Base-by-base conservation (phyloP, 2,329 filamentous ascomycete species). In the Sporothrix globosa region DNA sequence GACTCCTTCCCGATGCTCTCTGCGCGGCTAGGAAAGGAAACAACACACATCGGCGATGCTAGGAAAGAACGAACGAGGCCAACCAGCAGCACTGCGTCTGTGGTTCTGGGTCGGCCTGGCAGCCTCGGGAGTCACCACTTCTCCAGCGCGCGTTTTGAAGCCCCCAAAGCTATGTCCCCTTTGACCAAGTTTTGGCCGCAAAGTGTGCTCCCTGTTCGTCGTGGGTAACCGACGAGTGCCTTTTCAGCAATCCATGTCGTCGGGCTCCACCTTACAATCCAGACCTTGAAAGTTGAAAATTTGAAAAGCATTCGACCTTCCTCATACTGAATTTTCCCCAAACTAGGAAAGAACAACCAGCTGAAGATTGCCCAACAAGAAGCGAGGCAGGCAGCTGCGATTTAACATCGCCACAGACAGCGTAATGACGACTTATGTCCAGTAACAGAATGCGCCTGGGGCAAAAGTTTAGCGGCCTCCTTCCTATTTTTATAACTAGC, bases 401-500 rank as follows among this genome's bases (percentile, higher is more conserved):
- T 56, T 27, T 11, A 58, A 4, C 11, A 39, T 46, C 41, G 39
- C 58, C 39, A 68, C 19, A 67, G 13, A 21, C n/a, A 44, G 21
- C 41, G n/a, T 41, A 60, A 70, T 50, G 58, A 63, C 52, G 50
- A 34, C 56, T 44, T n/a, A 34, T 61, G 44, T 61, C 39, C 56
- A 44, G 3, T 4, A 39, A 44, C 56, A 44, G 11, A 44, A 39
- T 46, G 58, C 58, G 58, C 39, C 69, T 67, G 44, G 39, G 48
- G 46, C n/a, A 50, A 69, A 41, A 30, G 39, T 70, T 67, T 67
- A 67, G 69, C 50, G 69, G 50, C 60, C 65, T 50, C 56, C 56
- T 60, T 70, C 24, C 58, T 53, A 70, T 58, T 61, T 71, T 67
- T 71, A 30, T 72, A 13, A 11, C 48, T 61, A 27, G 58, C 63